phyloP scores from a whole-genome alignment of 2,329 filamentous ascomycete species.

The Pseudocercospora musae region DNA sequence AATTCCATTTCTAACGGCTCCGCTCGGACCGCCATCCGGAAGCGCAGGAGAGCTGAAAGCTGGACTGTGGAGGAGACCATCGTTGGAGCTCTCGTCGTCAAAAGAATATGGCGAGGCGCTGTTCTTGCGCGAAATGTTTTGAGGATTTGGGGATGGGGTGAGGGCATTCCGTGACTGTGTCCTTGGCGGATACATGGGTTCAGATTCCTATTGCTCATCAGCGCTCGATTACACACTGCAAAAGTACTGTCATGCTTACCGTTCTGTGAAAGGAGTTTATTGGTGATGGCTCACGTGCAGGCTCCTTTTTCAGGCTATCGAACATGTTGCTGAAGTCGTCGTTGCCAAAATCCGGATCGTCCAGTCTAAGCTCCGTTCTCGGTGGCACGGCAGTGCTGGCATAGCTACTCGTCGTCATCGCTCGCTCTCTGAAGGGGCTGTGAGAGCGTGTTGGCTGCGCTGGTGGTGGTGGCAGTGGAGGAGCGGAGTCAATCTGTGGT shows the following conservation, averaged over 20 bases:
- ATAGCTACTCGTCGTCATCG: slow-evolving; percentile 39
- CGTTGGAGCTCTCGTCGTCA: slow-evolving; percentile 32
- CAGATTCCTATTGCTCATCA: slow-evolving; percentile 29
- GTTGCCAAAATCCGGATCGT: slow-evolving; percentile 31
- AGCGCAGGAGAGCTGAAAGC: slow-evolving; percentile 30
- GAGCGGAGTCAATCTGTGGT: slow-evolving; percentile 4
- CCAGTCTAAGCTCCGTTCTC: slow-evolving; percentile 29
- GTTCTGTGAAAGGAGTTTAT: slow-evolving; percentile 20
- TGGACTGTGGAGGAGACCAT: slow-evolving; percentile 31
- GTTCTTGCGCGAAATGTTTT: slow-evolving; percentile 21
- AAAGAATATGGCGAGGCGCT: slow-evolving; percentile 33
- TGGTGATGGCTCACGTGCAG: slow-evolving; percentile 22
- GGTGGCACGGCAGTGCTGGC: slow-evolving; percentile 39
- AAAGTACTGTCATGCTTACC: slow-evolving; percentile 11
- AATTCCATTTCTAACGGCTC: slow-evolving; percentile 22
- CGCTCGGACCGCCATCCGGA: slow-evolving; percentile 23
- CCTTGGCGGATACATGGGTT: slow-evolving; percentile 35
- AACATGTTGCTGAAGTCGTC: slow-evolving; percentile 40
- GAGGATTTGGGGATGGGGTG: slow-evolving; percentile 28
- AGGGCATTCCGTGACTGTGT: slow-evolving; percentile 31
- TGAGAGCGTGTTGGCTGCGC: slow-evolving; percentile 7
- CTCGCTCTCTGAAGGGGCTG: slow-evolving; percentile 37
- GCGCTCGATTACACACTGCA: slow-evolving; percentile 6
- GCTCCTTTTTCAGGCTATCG: slow-evolving; percentile 28
- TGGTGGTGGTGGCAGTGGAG: not conserved